Conservation (phyloP, 2,329 filamentous ascomycete species). For the Fusarium torulosum region DNA sequence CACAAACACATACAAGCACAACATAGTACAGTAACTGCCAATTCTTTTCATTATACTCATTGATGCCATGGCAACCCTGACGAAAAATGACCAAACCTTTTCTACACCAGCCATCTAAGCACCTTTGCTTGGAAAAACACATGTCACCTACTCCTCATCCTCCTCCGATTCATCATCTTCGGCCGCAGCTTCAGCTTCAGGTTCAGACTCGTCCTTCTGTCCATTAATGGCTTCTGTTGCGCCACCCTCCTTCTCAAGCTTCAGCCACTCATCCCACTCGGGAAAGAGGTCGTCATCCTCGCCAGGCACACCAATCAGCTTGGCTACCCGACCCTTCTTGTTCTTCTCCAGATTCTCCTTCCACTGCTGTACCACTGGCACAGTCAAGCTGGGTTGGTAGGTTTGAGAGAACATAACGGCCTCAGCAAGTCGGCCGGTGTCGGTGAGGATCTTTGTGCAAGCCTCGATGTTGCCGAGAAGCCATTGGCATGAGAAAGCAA, state of each 20-base stretch:
- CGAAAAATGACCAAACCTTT: conserved; percentile 50
- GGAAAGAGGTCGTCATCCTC: conserved; percentile 92
- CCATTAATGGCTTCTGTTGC: conserved; percentile 43
- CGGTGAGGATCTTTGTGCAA: conserved; percentile 82
- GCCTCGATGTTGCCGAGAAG: conserved; percentile 84
- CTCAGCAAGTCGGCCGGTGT: conserved; percentile 85
- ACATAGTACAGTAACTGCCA: conserved; percentile 6
- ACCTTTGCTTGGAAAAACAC: conserved; percentile 41
- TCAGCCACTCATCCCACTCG: conserved; percentile 93
- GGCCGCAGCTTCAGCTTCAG: conserved; percentile 42
- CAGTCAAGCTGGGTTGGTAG: conserved; percentile 86
- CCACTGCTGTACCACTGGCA: conserved; percentile 79
- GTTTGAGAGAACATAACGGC: conserved; percentile 94
- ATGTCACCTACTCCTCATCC: conserved; percentile 46
- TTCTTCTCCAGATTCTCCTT: conserved; percentile 85
- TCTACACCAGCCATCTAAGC: conserved; percentile 50
- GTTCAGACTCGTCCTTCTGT: conserved; percentile 41
- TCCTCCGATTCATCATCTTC: conserved; percentile 46
- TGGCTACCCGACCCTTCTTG: conserved; percentile 86
- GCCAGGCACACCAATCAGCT: conserved; percentile 84
- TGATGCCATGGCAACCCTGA: conserved; percentile 49
- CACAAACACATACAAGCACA: background rate
- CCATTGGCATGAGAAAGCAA: conserved; percentile 93
- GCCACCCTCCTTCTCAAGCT: conserved; percentile 79
- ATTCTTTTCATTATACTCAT: conserved; percentile 51